Evolutionary conservation across 2,329 filamentous ascomycete species (phyloP).

Genomic region (Aaosphaeria arxii): DNA sequence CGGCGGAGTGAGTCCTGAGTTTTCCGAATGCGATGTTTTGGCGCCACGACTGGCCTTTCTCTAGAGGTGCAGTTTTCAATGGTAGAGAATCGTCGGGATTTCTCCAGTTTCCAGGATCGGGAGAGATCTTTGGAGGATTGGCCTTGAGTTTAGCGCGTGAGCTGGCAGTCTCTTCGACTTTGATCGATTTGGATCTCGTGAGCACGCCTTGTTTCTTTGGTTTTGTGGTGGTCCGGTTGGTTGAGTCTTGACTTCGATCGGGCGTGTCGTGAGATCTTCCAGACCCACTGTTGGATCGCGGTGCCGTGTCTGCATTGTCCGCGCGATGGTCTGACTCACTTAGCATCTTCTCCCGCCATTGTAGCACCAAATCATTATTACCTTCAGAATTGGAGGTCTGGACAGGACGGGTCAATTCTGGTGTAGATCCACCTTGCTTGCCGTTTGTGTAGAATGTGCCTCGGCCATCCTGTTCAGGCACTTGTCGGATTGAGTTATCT

Average conservation of each 20-base stretch:
- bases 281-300: slow-evolving; percentile 21
- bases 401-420: slow-evolving; percentile 42
- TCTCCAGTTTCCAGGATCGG: slow-evolving; percentile 24
- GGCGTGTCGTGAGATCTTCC: slow-evolving; percentile 24
- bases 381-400: slow-evolving; percentile 37
- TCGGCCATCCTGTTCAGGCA: slow-evolving; percentile 31
- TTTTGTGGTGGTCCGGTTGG: slow-evolving; percentile 23
- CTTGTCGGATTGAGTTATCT: slow-evolving; percentile 24
- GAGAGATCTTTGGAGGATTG: slow-evolving; percentile 26
- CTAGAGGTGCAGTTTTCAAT: slow-evolving; percentile 62
- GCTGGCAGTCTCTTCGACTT: slow-evolving; percentile 37
- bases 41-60: slow-evolving; percentile 65
- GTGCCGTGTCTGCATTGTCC: slow-evolving; percentile 25
- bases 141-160: slow-evolving; percentile 30
- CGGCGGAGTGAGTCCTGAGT: slow-evolving; percentile 69
- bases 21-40: slow-evolving; percentile 62
- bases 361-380: slow-evolving; percentile 8
- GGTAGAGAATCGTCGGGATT: slow-evolving; percentile 40
- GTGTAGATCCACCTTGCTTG: slow-evolving; percentile 46
- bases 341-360: slow-evolving; percentile 5
- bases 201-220: slow-evolving; percentile 37
- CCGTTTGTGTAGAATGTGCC: slow-evolving; percentile 39
- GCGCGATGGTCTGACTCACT: slow-evolving; percentile 28
- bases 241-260: slow-evolving; percentile 16
- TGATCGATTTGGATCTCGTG: slow-evolving; percentile 43